phyloP scores from a whole-genome alignment of 2,329 filamentous ascomycete species.

The Onygenales sp. region DNA sequence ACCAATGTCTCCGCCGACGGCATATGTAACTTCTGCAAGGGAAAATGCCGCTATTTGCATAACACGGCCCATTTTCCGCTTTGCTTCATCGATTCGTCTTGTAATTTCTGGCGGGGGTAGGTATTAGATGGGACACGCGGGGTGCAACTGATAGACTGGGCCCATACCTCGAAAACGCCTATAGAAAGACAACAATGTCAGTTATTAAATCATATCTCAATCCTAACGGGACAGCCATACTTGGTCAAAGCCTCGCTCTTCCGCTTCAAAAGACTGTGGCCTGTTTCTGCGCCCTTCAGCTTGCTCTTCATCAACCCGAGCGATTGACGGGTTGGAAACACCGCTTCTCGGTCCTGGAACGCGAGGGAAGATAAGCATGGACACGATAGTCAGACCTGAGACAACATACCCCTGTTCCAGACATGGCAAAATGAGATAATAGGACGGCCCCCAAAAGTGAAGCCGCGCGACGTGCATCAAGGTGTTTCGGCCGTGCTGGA shows the following conservation, averaged over 20 bases:
- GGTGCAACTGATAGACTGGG: not conserved
- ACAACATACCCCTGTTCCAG: slow-evolving; percentile 29
- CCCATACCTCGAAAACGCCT: slow-evolving; percentile 77
- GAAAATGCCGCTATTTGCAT: slow-evolving; percentile 99
- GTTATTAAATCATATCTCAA: not conserved
- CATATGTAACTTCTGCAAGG: slow-evolving; percentile 92
- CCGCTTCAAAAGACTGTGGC: slow-evolving; percentile 89
- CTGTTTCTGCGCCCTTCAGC: slow-evolving; percentile 84
- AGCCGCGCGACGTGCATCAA: not conserved
- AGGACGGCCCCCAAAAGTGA: not conserved
- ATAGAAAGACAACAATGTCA: slow-evolving; percentile 16
- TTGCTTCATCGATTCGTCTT: slow-evolving; percentile 92
- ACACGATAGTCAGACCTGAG: not conserved
- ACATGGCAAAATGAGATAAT: slow-evolving; percentile 22
- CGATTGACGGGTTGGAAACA: slow-evolving; percentile 96
- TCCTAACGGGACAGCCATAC: slow-evolving; percentile 42
- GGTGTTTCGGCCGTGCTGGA: not conserved
- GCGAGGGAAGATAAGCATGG: slow-evolving; percentile 14
- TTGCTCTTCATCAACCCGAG: slow-evolving; percentile 96
- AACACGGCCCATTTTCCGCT: slow-evolving; percentile 97
- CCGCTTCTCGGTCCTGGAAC: slow-evolving; percentile 76
- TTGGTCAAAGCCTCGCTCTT: slow-evolving; percentile 98
- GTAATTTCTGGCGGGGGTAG: slow-evolving; percentile 64
- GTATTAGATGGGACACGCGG: slow-evolving; percentile 4
- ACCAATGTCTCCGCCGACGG: slow-evolving; percentile 86